Evolutionary conservation across 306 rosid species (phyloP).

Genomic region (Alnus glutinosa): DNA sequence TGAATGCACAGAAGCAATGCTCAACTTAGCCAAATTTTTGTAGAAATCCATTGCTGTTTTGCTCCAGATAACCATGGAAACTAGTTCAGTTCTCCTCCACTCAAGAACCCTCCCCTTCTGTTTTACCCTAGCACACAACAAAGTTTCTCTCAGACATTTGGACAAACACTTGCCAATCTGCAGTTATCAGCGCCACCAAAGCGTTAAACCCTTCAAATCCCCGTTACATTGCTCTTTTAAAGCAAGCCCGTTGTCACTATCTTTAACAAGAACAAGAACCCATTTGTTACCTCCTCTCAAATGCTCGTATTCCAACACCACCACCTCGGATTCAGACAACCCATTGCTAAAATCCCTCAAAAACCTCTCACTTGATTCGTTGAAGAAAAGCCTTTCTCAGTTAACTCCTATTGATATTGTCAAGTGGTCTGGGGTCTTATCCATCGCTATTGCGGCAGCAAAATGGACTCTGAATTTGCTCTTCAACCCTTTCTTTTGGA

Average conservation of each 20-base stretch:
- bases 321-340: constrained; percentile 50
- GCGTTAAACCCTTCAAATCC: constrained; percentile 30
- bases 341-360: constrained; percentile 48
- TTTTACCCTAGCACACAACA: constrained; percentile 27
- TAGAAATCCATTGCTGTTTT: constrained; percentile 17
- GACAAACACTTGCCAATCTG: constrained; percentile 37
- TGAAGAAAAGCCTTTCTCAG: constrained; percentile 48
- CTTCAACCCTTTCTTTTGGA: constrained; percentile 87
- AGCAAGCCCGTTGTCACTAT: constrained; percentile 21
- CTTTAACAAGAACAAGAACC: constrained; percentile 33
- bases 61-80: constrained; percentile 50
- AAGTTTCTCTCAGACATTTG: constrained; percentile 55
- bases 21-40: constrained; percentile 1
- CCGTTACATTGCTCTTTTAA: constrained; percentile 30
- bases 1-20: background rate
- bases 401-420: constrained; percentile 71
- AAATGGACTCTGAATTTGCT: constrained; percentile 63
- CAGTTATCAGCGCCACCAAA: constrained; percentile 29
- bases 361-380: constrained; percentile 52
- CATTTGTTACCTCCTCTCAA: constrained; percentile 34
- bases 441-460: constrained; percentile 58
- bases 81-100: constrained; percentile 49
- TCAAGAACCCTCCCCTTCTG: constrained; percentile 46
- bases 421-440: constrained; percentile 67
- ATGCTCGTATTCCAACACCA: constrained; percentile 49